A percentile compares a stretch with the other conserved stretches of the same genome.
Evolutionary conservation across 139 green algal genomes (phyloP).

Genomic region (Gonium pectorale): DNA sequence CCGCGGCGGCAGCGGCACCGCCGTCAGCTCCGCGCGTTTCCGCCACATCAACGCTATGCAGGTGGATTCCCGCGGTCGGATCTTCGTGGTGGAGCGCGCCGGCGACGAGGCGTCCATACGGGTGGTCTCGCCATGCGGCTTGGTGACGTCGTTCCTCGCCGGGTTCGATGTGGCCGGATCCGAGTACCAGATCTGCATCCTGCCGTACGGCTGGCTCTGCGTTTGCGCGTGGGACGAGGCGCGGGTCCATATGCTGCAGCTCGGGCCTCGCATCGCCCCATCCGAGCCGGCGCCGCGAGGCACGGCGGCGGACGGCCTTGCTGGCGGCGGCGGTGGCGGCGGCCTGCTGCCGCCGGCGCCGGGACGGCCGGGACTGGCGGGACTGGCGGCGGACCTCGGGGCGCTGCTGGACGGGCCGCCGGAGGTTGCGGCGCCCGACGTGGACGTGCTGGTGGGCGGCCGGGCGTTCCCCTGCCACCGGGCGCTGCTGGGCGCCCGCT

Average conservation of each 20-base stretch:
- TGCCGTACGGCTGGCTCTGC: background rate
- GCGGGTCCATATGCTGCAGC: background rate
- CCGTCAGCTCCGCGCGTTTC: background rate
- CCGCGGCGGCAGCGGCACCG: background rate
- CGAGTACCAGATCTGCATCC: background rate
- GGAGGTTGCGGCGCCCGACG: background rate
- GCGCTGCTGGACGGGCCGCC: background rate
- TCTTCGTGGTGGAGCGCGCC: background rate
- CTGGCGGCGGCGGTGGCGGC: background rate
- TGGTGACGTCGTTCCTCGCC: background rate
- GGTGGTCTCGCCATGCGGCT: background rate
- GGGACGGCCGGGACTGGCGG: background rate
- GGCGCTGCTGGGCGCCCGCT: constrained; percentile 7
- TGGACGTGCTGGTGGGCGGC: constrained; percentile 2
- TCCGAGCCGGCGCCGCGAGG: background rate
- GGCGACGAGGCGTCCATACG: background rate
- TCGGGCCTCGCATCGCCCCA: background rate
- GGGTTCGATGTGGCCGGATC: background rate
- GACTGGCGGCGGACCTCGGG: background rate
- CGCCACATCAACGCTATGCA: background rate
- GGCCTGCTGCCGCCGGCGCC: background rate
- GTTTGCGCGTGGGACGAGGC: background rate
- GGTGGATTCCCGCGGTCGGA: background rate
- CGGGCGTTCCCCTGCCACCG: background rate
- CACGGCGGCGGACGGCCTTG: background rate